Conservation (phyloP, 2,329 filamentous ascomycete genomes). For the Aspergillus nomiae region DNA sequence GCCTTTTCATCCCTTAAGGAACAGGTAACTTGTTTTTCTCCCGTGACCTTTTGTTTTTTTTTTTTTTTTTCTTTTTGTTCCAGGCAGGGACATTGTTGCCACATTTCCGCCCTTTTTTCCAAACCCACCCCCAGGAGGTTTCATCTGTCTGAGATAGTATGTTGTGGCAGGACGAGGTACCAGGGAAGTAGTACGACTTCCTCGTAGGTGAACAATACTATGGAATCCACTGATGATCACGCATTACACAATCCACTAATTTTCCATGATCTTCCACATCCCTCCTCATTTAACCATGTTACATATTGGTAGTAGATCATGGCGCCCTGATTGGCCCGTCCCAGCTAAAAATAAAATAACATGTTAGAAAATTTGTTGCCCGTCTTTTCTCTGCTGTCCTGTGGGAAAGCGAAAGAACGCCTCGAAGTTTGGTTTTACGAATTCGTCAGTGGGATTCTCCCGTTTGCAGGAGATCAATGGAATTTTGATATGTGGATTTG, state of each 20-base stretch:
- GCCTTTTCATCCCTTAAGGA: background rate
- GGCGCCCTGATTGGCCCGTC: slow-evolving; percentile 18
- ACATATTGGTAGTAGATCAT: slow-evolving; percentile 26
- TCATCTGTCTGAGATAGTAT: background rate
- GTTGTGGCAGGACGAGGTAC: background rate
- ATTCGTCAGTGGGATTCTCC: background rate
- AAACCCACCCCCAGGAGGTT: background rate
- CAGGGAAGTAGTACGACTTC: too few species aligned
- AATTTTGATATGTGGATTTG: background rate
- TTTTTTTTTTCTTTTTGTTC: slow-evolving; percentile 1
- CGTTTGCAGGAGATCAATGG: background rate
- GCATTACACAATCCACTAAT: slow-evolving; percentile 8
- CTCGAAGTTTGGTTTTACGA: background rate
- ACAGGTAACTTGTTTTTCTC: slow-evolving; percentile 2
- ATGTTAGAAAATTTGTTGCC: slow-evolving; percentile 9
- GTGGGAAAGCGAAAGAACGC: background rate
- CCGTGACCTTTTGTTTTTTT: background rate
- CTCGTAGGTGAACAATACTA: background rate
- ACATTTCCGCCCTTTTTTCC: background rate
- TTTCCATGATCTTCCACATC: slow-evolving; percentile 22
- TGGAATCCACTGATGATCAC: slow-evolving; percentile 9
- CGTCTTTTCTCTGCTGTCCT: background rate
- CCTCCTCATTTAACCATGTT: slow-evolving; percentile 24
- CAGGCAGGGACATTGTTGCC: background rate
- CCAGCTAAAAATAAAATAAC: slow-evolving; percentile 26